Evolutionary conservation across 2,329 filamentous ascomycete genomes (phyloP), one percentile per base, ranked within the genome.

Genomic region (Cylindrodendrum hubeiense): DNA sequence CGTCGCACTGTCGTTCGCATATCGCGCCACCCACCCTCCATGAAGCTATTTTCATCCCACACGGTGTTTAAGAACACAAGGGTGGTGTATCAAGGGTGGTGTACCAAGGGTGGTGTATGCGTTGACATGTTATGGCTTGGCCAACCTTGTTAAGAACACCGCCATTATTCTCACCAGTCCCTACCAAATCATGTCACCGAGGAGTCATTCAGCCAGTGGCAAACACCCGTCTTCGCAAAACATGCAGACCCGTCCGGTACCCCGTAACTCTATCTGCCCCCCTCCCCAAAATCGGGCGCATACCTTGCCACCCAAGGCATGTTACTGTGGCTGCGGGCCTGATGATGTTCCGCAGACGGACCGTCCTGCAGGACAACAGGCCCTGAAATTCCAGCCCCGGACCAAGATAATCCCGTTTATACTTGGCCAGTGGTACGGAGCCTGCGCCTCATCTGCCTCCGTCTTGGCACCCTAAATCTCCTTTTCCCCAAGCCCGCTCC

Each of bases 391-490:
- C 12, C 12, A 30, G 28, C 28, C 12, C n/a, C n/a, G n/a, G n/a
- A n/a, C n/a, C n/a, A n/a, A n/a, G 28, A 30, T 30, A 9, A 12
- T 30, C 9, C 7, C 12, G 6, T 30, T 30, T 12, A 30, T 30
- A 30, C 6, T 8, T 30, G 12, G 28, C 28, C 28, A 30, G 12
- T 30, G 12, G 28, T 30, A 12, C 4, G 28, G 12, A 30, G 43
- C 43, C 51, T 50, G 59, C 59, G 59, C 59, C 59, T 56, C 60
- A 15, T n/a, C 47, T 33, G 30, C 39, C 58, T 39, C 50, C 57
- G 21, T 43, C 17, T 17, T 5, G 10, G 19, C 26, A 24, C 22
- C n/a, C 39, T 21, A 33, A 52, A 26, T 12, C 46, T 37, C 22
- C 6, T 39, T 26, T 47, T 7, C 43, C n/a, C 46, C 30, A 33